Conservation (phyloP, 1,284 basidiomycete species). For the Veloporphyrellus conicus region DNA sequence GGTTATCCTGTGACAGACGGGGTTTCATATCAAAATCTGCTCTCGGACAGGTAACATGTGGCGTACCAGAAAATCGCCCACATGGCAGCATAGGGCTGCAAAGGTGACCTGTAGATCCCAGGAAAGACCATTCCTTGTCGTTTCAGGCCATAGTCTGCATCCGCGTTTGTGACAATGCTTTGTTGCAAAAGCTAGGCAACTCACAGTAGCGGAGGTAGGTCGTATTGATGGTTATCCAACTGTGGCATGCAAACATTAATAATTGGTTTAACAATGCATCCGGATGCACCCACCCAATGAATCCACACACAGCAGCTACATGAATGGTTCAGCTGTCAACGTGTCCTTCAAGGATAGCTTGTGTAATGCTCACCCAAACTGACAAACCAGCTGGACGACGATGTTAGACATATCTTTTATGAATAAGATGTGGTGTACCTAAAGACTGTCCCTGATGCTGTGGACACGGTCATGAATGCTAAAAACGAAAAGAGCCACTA, state of each 20-base stretch:
- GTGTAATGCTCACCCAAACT: slow-evolving; percentile 34
- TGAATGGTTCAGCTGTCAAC: neutral
- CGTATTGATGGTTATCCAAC: slow-evolving; percentile 44
- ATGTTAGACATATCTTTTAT: neutral
- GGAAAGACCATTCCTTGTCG: slow-evolving; percentile 49
- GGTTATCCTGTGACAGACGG: slow-evolving; percentile 29
- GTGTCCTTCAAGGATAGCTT: neutral
- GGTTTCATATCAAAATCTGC: neutral
- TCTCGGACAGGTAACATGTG: neutral
- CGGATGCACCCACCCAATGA: slow-evolving; percentile 34
- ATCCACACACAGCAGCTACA: slow-evolving; percentile 45
- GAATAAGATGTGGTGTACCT: slow-evolving; percentile 13
- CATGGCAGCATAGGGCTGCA: slow-evolving; percentile 30
- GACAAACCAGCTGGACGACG: slow-evolving; percentile 42
- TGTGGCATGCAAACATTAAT: slow-evolving; percentile 3
- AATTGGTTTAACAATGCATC: neutral
- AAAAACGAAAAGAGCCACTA: slow-evolving; percentile 35
- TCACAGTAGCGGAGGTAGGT: slow-evolving; percentile 51
- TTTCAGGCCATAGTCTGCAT: slow-evolving; percentile 49
- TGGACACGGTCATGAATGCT: slow-evolving; percentile 21
- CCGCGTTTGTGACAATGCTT: slow-evolving; percentile 20
- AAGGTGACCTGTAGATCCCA: slow-evolving; percentile 24
- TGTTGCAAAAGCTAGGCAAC: neutral
- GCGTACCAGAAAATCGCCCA: slow-evolving; percentile 31
- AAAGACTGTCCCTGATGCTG: slow-evolving; percentile 23